Percentiles rank a stretch among this genome's conserved stretches.
phyloP scores from a whole-genome alignment of 2,329 filamentous ascomycete genomes.

The Penicillium nordicum region DNA sequence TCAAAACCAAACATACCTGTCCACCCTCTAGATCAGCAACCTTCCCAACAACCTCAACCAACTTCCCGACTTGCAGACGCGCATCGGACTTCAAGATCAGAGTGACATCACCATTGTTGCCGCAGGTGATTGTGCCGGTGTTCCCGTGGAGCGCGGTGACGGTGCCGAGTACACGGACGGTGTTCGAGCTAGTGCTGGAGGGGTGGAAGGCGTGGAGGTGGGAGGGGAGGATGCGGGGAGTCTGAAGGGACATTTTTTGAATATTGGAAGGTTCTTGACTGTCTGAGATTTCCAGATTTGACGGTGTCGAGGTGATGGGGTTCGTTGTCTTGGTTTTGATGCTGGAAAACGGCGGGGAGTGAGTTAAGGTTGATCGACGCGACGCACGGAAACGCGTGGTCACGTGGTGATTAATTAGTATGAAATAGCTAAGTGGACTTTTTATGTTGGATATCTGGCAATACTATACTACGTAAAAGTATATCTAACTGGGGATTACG shows the following conservation, averaged over 20 bases:
- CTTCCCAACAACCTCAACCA: slow-evolving; percentile 48
- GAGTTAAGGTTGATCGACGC: slow-evolving; percentile 12
- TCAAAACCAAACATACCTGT: slow-evolving; percentile 27
- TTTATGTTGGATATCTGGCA: too few relatives aligned
- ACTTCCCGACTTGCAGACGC: slow-evolving; percentile 43
- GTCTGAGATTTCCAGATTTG: background rate
- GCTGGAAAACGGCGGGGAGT: background rate
- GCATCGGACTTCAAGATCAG: slow-evolving; percentile 64
- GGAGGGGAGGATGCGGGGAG: slow-evolving; percentile 77
- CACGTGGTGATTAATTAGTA: slow-evolving; percentile 18
- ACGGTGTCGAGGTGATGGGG: background rate
- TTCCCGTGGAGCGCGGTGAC: slow-evolving; percentile 80
- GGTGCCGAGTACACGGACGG: slow-evolving; percentile 81
- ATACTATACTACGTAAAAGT: background rate
- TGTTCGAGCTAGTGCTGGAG: slow-evolving; percentile 35
- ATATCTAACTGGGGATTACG: rapidly evolving
- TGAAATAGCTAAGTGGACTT: background rate
- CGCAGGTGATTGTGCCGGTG: slow-evolving; percentile 73
- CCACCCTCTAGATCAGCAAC: slow-evolving; percentile 43
- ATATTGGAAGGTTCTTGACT: background rate
- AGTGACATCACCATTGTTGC: slow-evolving; percentile 64
- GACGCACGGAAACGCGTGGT: slow-evolving; percentile 22
- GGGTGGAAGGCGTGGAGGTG: slow-evolving; percentile 74
- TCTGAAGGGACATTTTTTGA: slow-evolving; percentile 65
- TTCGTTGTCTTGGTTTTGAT: background rate